Evolutionary conservation across 805 yeast genomes (phyloP), one percentile per base, ranked within the genome.

Genomic region (Lachancea sp.): DNA sequence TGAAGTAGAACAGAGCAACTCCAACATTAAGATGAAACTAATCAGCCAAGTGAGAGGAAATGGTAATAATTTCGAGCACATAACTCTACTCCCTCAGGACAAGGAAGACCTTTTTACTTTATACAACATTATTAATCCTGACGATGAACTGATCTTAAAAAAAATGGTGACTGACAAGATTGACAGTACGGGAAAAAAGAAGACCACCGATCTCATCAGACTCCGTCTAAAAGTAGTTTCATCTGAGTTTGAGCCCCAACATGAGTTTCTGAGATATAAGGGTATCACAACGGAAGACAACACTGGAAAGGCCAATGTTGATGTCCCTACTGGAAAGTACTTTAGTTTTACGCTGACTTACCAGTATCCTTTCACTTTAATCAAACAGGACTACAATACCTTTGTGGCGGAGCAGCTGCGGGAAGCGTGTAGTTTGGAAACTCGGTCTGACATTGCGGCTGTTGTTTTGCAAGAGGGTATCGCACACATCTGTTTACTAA

Each of bases 401-500:
- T 68, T 80, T 38, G 75, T 83, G 11, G 71, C 78, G 44, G 79
- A 76, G 23, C 64, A 82, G 15, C 67, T 88, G 6, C 69, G 75
- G 12, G 80, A 83, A 36, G 77, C 95, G 2, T 77, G 87, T 36
- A 77, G 84, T 18, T 71, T 84, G 13, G 95, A 80, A 42, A 72
- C 75, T 28, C 80, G 80, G 55, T 95, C 96, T 0, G 97, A 90
- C 53, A 75, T 90, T 16, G 98, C 95, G 3, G 97, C 97, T 1
- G 79, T 92, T 18, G 95, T 89, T 0, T 63, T 92, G 52, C 88
- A 90, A 61, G 97, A 92, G 54, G 98, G 97, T 16, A 76, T 92
- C 39, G 96, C 97, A 2, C 96, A 90, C 61, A 67, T 90, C 17
- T 90, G 98, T 62, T 68, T 88, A 36, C 72, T 92, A 16, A 87